Evolutionary conservation across 768 basidiomycete species (phyloP).

Genomic region (Mycena leptocephala): DNA sequence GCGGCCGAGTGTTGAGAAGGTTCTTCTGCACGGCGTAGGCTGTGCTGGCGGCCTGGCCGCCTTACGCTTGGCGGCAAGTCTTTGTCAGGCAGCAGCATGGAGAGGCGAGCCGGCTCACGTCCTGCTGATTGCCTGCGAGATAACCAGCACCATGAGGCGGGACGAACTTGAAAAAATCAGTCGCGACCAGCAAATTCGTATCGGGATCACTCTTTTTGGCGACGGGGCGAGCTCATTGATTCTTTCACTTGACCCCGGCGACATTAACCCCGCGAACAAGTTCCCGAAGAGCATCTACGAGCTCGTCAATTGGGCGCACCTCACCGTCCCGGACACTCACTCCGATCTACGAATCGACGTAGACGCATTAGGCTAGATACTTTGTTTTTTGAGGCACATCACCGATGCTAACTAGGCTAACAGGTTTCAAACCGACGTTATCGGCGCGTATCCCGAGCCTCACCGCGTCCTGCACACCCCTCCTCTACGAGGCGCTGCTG

Average conservation of each 20-base stretch:
- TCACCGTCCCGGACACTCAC: conserved; percentile 20
- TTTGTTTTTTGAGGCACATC: neutral
- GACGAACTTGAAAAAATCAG: conserved; percentile 17
- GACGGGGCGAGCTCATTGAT: conserved; percentile 26
- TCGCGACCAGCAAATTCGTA: conserved; percentile 28
- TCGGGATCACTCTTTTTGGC: conserved; percentile 16
- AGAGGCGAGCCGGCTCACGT: conserved; percentile 20
- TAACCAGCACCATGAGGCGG: conserved; percentile 17
- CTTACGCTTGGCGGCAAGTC: conserved; percentile 21
- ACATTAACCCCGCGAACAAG: neutral
- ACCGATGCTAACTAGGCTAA: neutral
- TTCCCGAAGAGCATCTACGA: conserved; percentile 21
- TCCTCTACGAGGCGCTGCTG: conserved; percentile 18
- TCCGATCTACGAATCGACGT: conserved; percentile 17
- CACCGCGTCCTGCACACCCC: neutral
- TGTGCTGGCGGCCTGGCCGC: conserved; percentile 26
- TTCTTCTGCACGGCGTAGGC: conserved; percentile 27
- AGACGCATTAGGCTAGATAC: neutral
- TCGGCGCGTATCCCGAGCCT: conserved; percentile 6
- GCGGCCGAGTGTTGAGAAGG: conserved; percentile 20
- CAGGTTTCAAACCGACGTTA: conserved; percentile 15
- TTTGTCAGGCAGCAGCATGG: conserved; percentile 20
- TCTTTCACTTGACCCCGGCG: conserved; percentile 9
- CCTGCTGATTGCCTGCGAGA: conserved; percentile 25
- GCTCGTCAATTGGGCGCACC: conserved; percentile 19